Base-by-base conservation (phyloP, 2,329 filamentous ascomycete species). In the Cadophora sp. region DNA sequence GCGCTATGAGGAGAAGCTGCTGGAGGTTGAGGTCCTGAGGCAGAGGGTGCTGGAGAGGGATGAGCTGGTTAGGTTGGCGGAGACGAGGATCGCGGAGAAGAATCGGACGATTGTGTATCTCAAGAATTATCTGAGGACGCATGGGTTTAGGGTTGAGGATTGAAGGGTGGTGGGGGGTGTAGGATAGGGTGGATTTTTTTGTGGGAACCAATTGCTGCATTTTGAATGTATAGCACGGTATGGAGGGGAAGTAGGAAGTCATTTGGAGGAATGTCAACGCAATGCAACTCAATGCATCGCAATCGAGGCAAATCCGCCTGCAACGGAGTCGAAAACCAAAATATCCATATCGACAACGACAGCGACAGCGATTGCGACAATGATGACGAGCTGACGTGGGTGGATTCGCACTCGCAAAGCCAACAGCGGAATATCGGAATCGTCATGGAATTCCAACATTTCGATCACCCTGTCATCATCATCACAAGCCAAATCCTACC, bases 1-100 rank as follows among this genome's bases (percentile, higher is more conserved):
- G 2, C 60, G 59, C 16, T 73, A 73, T 62, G 73, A 75, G 51
- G 68, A 75, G 64, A 72, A 72, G 58, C 22, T 60, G 4, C 18
- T 64, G 6, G 73, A 75, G 43, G 67, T 71, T 5, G 73, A 74
- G 27, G 4, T 70, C 4, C 59, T 75, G 5, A 61, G 67, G 20
- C 51, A n/a, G 11, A 59, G 66, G 30, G n/a, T 71, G 20, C 39
- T 27, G 4, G 70, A 73, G 24, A 70, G 41, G 45, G 71, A 73
- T 11, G 65, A 71, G 41, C 18, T 48, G 22, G 48, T 69, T 24
- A 65, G 53, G 43, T 50, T 73, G 18, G 56, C 65, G 8, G 66
- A 72, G 18, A 65, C 62, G 14, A 61, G 69, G 64, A 69, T 74
- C 7, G 59, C 41, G 1, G 68, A 71, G 6, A 72, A 71, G 48